Evolutionary conservation across 352 stramenopile genomes (phyloP), one percentile per base, ranked within the genome.

Genomic region (Thraustochytrium striatum): DNA sequence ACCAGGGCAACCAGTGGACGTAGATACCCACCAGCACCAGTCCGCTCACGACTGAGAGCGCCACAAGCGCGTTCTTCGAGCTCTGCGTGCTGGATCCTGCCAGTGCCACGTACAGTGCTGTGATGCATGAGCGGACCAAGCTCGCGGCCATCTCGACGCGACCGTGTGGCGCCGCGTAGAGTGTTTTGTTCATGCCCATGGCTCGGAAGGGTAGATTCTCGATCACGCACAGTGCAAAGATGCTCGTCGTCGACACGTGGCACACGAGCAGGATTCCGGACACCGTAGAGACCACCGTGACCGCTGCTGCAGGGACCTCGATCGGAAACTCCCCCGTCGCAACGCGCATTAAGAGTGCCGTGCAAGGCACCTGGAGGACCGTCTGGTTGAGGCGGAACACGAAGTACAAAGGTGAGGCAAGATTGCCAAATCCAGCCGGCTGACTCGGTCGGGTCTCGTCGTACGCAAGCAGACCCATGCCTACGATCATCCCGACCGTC

Each of bases 201-300:
- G 38, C 7, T 19, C 35, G 44, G 35, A 65, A 69, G 3, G 69
- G 69, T n/a, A 62, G 57, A 0, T 79, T 47, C 9, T 79, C 8
- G 57, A 79, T 72, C n/a, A 79, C 69, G 28, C 57, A 62, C 0
- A 79, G 69, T 25, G 69, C 50, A 50, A 65, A 79, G n/a, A 69
- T 44, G 2, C 28, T 47, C 33, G 69, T 69, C 7, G 11, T 33
- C n/a, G 25, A 21, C 35, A 79, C 13, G 8, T 79, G 69, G 0
- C 72, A 33, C 3, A 33, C 35, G 3, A 73, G 16, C 16, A 69
- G 19, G 3, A 69, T 2, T 19, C 16, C 30, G 3, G 47, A 25
- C 0, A 47, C 21, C 9, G 25, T n/a, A 9, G 55, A 62, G 55
- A 62, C 13, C 9, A 62, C 47, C 16, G 25, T 55, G 25, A 55